Base-by-base conservation (phyloP, 2,329 filamentous ascomycete genomes). In the Cryphonectria nitschkei region DNA sequence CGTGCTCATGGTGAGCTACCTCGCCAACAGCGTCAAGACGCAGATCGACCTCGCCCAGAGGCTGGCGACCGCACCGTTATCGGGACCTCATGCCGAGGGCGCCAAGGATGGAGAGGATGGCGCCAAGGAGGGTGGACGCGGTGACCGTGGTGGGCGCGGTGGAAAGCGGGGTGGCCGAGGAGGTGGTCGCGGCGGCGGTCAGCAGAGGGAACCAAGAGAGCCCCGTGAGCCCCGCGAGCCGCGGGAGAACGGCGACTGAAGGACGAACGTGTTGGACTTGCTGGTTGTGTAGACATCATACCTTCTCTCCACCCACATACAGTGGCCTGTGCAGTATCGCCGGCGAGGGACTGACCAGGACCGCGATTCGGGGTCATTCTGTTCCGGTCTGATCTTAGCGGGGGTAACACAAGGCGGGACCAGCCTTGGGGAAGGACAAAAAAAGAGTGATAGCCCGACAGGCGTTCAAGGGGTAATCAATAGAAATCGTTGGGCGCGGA, bases 31-130 rank as follows among this genome's bases (percentile, higher is more conserved):
- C 75, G 97, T 98, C 84, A 94, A 95, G 82, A 98, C 95, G 76
- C 96, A 99, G 86, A 98, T 99, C 85, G 96, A 98, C 79, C 90
- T 99, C 72, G 97, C 95, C 75, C 97, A 98, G 88, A 90, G 95
- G 74, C 86, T 99, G 79, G 95, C 95, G 68, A 96, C 90, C n/a
- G 90, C 92, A 74, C 87, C 88, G 77, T 85, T 95, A 52, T 81
- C 82, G 61, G 81, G 77, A 73, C 80, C 78, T 74, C 86, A 87
- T 58, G 85, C 85, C 78, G 84, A 85, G 26, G 82, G 77, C 52
- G 76, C 78, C 71, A 78, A 80, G 72, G 80, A 80, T 37, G 79
- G 75, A 64, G 78, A 78, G 50, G 85, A 87, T 77, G 80, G 80
- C 74, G 80, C 80, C 74, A 87, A 84, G 81, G 74, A 70, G 61